Conservation (phyloP, 139 green algal genomes). For the Raphidocelis subcapitata region DNA sequence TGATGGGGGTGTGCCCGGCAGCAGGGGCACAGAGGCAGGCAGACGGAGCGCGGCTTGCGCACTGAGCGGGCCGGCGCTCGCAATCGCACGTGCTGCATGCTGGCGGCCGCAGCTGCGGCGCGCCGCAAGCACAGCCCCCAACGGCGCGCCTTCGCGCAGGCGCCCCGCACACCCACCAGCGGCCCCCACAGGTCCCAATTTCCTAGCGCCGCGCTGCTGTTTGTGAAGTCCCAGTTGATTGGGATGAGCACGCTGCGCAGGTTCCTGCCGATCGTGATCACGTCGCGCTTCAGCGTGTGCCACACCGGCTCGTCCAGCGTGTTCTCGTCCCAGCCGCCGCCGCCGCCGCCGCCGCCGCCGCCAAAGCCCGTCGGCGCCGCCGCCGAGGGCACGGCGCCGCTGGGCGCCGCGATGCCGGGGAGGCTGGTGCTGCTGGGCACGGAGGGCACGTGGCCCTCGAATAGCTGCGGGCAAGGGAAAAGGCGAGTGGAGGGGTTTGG, state of each 20-base stretch:
- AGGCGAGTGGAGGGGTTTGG: background rate
- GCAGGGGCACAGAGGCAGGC: too few species aligned
- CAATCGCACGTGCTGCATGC: too few species aligned
- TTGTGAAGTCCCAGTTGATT: slow-evolving; percentile 69
- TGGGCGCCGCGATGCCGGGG: background rate
- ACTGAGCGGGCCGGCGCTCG: too few species aligned
- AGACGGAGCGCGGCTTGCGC: too few species aligned
- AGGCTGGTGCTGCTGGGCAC: background rate
- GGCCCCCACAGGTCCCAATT: slow-evolving; percentile 99
- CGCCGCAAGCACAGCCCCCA: too few species aligned
- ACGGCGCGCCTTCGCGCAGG: too few species aligned
- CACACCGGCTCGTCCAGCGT: slow-evolving; percentile 93
- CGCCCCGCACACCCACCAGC: slow-evolving; percentile 66
- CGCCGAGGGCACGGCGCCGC: too few species aligned
- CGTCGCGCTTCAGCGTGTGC: slow-evolving; percentile 87
- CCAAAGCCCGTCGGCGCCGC: background rate
- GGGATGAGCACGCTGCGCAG: slow-evolving; percentile 80
- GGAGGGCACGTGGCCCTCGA: slow-evolving; percentile 18
- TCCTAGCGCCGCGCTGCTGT: slow-evolving; percentile 71
- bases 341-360: background rate
- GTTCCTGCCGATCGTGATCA: slow-evolving; percentile 88
- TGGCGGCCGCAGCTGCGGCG: too few species aligned
- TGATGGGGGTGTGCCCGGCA: too few species aligned
- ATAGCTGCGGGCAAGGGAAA: slow-evolving; percentile 15
- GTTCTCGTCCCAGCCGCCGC: slow-evolving; percentile 40